Base-by-base conservation (phyloP, 1,139 yeast species). In the Candida dubliniensis region DNA sequence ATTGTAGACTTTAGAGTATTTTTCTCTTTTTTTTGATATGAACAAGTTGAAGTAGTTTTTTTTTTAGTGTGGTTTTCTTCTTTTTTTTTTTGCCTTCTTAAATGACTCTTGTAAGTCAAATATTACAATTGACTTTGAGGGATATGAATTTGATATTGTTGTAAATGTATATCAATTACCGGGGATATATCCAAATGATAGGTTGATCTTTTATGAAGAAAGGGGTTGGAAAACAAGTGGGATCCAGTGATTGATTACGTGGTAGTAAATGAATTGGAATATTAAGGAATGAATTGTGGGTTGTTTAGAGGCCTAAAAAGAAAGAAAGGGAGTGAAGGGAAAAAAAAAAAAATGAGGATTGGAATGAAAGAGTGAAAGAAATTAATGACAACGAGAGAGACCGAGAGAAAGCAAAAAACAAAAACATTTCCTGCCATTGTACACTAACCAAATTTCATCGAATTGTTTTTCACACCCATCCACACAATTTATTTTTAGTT, bases 251-350 rank as follows among this genome's bases (percentile, higher is more conserved):
- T 18, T 18, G 23, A 18, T 18, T 18, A 18, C 23, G 23, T 18
- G 23, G 23, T 18, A 5, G 23, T 18, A 18, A 18, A 18, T 18
- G 23, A 18, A 18, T 7, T 8, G 13, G 15, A 13, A 35, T 11
- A 9, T 35, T 35, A 35, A 35, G 38, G 38, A 35, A 35, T 35
- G 31, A 35, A 35, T 15, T 35, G 38, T 35, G 38, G 38, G 38
- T 18, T 18, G 23, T 18, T 18, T 5, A 18, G 5, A 5, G 23
- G 23, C 23, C 5, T 4, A 5, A 18, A 18, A 5, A 18, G 5
- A 18, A 18, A 18, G 23, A 18, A 5, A 18, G 23, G 5, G 5
- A n/a, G n/a, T n/a, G 23, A 18, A 33, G 26, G 11, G 25, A 25
- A 34, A 23, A 9, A 34, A 34, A 25, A 35, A 26, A 5, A 10